These are phyloP conservation scores for Pyrus communis DNA, from an alignment of 306 rosid genomes.

Conservation along the genomic window DNA sequence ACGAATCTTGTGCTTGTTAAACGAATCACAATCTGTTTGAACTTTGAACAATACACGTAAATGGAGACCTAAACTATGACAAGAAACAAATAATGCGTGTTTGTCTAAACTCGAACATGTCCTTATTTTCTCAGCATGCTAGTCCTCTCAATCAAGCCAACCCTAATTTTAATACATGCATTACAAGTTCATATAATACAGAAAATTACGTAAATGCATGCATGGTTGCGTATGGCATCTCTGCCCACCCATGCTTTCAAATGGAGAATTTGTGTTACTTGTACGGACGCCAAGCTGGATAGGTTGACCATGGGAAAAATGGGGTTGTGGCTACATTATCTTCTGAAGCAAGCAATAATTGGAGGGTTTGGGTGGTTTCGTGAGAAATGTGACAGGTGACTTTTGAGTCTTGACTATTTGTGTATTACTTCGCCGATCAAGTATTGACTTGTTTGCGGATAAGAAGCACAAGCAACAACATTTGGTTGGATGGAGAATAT, in stretches of 20 bases:
- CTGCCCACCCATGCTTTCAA: background rate
- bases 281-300: background rate
- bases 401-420: background rate
- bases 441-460: constrained; percentile 7
- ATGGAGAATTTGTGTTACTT: background rate
- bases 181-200: background rate
- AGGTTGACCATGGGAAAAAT: constrained; percentile 3
- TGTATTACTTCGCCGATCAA: constrained; percentile 1
- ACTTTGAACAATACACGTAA: constrained; percentile 3
- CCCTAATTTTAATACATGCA: background rate
- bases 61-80: background rate
- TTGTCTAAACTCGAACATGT: background rate
- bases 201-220: background rate
- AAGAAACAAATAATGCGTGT: background rate
- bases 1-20: background rate
- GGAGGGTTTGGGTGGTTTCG: constrained; percentile 14
- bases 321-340: background rate
- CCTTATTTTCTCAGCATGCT: background rate
- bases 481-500: too few relatives aligned
- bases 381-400: background rate
- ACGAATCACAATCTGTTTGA: constrained; percentile 5
- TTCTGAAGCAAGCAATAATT: constrained; percentile 1
- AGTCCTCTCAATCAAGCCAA: background rate
- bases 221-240: background rate
- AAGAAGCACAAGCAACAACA: background rate